These are phyloP conservation scores for Laburnicola sp. DNA, from an alignment of 2,329 filamentous ascomycete genomes.

Conservation along the genomic window DNA sequence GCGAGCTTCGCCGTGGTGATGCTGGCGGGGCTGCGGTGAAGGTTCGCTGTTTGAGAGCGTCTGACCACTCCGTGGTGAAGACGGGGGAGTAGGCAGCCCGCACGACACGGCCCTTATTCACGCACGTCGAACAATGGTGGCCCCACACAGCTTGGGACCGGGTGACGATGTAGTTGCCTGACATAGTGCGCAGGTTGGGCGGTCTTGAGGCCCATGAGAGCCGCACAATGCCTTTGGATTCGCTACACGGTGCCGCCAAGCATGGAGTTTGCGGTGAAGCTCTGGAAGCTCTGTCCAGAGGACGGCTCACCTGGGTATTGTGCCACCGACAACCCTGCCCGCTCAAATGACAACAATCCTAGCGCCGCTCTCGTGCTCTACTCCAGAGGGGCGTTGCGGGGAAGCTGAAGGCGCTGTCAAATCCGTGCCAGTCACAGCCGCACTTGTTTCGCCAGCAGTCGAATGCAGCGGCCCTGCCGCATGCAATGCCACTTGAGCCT, in stretches of 20 bases:
- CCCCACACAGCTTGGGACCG: conserved; percentile 12
- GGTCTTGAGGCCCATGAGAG: conserved; percentile 9
- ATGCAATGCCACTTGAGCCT: too few species aligned
- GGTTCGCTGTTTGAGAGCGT: conserved; percentile 23
- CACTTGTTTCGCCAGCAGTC: neutral
- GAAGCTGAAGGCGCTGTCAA: neutral
- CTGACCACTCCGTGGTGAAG: conserved; percentile 17
- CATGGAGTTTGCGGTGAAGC: conserved; percentile 12
- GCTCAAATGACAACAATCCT: neutral
- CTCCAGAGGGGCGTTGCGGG: neutral
- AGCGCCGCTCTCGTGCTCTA: neutral
- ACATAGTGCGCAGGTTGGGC: conserved; percentile 8
- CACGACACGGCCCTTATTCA: conserved; percentile 12
- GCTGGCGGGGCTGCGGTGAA: conserved; percentile 19
- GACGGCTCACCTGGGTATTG: neutral
- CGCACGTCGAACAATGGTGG: conserved; percentile 11
- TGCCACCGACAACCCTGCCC: neutral
- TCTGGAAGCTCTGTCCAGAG: neutral
- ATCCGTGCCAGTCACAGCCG: neutral
- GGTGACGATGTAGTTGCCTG: conserved; percentile 10
- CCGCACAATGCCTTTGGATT: conserved; percentile 6
- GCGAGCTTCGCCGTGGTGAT: conserved; percentile 5
- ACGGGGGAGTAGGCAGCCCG: conserved; percentile 5
- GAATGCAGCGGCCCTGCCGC: neutral
- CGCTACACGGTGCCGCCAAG: conserved; percentile 14